Base-by-base conservation (phyloP, 495 filamentous ascomycete species). In the Podospora pseudopauciseta region DNA sequence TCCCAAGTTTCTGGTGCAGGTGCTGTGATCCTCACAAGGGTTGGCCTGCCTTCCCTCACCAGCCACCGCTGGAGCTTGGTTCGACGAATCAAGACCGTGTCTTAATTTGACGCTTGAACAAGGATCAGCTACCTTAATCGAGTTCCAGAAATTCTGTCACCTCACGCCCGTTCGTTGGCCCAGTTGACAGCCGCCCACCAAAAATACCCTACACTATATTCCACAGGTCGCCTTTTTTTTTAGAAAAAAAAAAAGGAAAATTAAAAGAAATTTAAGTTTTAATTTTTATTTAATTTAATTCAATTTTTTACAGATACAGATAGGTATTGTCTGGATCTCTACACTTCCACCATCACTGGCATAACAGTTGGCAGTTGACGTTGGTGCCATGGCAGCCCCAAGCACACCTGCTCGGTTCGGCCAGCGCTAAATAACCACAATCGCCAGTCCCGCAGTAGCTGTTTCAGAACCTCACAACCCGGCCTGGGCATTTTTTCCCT, bases 351-450 rank as follows among this genome's bases (percentile, higher is more conserved):
- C 19, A 13, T 4, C 23, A 49, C 23, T 58, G 55, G 15, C 55
- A 58, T n/a, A 58, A 58, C 55, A 1, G 55, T 58, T 58, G 55
- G 55, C 55, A 62, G 30, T 34, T 62, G 60, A 6, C 30, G 15
- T 27, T 23, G 13, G 5, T 6, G 5, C 19, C 19, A 39, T 20
- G 2, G 58, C 19, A 27, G 58, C n/a, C 55, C 55, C 23, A n/a
- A 58, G 55, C 5, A 18, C 55, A 23, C 23, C 23, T 23, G 23
- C 23, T 23, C 23, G 23, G 23, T 23, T 59, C 13, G 26, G 7
- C 60, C 60, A 62, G 60, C 30, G 60, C 60, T 39, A 63, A 63
- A 63, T 20, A 16, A 49, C 28, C 11, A 63, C 15, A 63, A 63
- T 44, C 61, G 39, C n/a, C 32, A 44, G 28, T 32, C 30, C 61